Base-by-base conservation (phyloP, 129 eudicot genomes). In the Oenanthe sinensis region DNA sequence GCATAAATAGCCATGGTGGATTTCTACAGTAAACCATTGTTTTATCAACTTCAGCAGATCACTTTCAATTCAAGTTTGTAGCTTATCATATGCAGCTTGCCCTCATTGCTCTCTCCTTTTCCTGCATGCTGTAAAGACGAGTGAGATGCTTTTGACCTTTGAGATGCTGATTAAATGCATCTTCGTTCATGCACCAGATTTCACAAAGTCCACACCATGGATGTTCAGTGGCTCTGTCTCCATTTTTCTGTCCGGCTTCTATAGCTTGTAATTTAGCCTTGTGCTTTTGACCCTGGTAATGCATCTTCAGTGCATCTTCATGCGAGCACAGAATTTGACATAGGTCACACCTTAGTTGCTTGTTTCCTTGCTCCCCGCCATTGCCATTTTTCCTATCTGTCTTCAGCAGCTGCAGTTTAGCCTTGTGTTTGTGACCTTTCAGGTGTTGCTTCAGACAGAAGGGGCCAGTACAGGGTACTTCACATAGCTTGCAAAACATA, bases 311-410 rank as follows among this genome's bases (percentile, higher is more conserved):
- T 0, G 75, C n/a, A 54, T 81, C 52, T 75, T 81, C 81, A 47
- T 81, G 75, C 2, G 78, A 19, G 78, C 88, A 85, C 88, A 80
- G 45, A 82, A 81, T 85, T 33, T 58, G 67, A 36, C 88, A 85
- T n/a, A 81, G 22, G 46, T 85, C 80, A 58, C 85, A 85, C 30
- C 58, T 78, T 4, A 79, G 69, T 45, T 30, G 30, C 48, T 42
- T 46, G 50, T 24, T 44, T 73, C 2, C 76, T 73, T 73, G 76
- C 37, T 43, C 76, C 17, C 39, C 76, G 1, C 50, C 49, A 71
- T 17, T 73, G 1, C 50, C 49, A 71, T 17, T 73, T n/a, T 44
- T 75, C 36, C 70, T 63, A 42, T 73, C 48, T 28, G 39, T 24
- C 44, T 39, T 74, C 58, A 74, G 73, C 78, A 46, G 24, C 36